A percentile compares a stretch with the other conserved stretches of the same genome.
phyloP scores from a whole-genome alignment of 164 flowering plant genomes.

The Berberis vulgaris region DNA sequence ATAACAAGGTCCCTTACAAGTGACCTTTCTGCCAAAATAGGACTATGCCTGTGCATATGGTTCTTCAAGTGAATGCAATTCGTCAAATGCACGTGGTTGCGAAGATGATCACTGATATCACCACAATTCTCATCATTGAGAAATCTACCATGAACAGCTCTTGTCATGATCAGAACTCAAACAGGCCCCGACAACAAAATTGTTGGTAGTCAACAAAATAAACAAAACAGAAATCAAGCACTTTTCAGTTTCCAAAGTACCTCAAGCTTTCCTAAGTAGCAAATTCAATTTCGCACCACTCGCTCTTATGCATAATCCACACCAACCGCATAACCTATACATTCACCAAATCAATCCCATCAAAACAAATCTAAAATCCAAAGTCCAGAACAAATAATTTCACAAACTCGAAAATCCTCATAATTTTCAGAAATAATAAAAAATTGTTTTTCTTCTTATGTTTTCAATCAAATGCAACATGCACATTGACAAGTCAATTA shows the following conservation, averaged over 20 bases:
- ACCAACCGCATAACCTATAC: no score
- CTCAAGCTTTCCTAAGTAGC: constrained; percentile 1
- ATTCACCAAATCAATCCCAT: no score
- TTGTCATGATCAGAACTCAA: constrained; percentile 61
- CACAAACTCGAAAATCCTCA: no score
- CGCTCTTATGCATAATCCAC: no score
- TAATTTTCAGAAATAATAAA: no score
- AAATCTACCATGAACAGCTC: constrained; percentile 56
- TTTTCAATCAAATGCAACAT: no score
- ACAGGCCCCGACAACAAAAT: constrained; percentile 17
- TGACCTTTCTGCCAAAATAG: constrained; percentile 62
- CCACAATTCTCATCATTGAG: constrained; percentile 72
- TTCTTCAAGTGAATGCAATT: constrained; percentile 96
- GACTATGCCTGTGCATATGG: constrained; percentile 88
- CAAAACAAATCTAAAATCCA: no score
- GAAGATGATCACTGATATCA: constrained; percentile 74
- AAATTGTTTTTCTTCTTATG: no score
- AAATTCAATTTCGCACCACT: not conserved
- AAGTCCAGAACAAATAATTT: no score
- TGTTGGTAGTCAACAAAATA: constrained; percentile 13
- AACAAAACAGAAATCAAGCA: constrained; percentile 17
- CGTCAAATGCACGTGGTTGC: constrained; percentile 85
- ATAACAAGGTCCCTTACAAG: constrained; percentile 79
- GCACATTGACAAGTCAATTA: no score
- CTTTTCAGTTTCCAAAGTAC: not conserved